A percentile compares a stretch with the other conserved stretches of the same genome.
Conservation (phyloP, 257 asterid species). For the Voacanga thouarsii region DNA sequence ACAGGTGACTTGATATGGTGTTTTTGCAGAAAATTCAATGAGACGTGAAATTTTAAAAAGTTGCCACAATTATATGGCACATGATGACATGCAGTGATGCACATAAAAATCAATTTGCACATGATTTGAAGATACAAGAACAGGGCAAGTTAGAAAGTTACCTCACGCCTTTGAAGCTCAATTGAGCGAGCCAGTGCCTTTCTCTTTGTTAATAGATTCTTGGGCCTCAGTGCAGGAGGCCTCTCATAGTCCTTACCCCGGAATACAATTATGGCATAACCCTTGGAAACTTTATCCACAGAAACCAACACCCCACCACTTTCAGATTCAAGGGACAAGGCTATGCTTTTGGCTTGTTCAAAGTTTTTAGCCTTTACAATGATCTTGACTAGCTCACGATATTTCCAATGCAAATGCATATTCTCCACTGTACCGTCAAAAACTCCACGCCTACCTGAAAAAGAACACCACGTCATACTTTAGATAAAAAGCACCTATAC, state of each 20-base stretch:
- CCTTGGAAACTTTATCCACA: slow-evolving; percentile 89
- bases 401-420: slow-evolving; percentile 99
- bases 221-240: slow-evolving; percentile 73
- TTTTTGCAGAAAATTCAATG: neutral
- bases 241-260: slow-evolving; percentile 84
- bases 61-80: neutral
- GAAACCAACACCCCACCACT: slow-evolving; percentile 94
- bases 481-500: neutral
- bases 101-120: neutral
- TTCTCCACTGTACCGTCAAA: slow-evolving; percentile 97
- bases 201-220: slow-evolving; percentile 86
- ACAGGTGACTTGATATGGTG: neutral
- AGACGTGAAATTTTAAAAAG: neutral
- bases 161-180: slow-evolving; percentile 95
- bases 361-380: slow-evolving; percentile 69
- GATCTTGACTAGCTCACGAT: slow-evolving; percentile 84
- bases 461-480: slow-evolving; percentile 17
- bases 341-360: slow-evolving; percentile 73
- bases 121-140: neutral
- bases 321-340: slow-evolving; percentile 91
- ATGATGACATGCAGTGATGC: neutral
- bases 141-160: slow-evolving; percentile 21
- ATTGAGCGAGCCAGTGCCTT: slow-evolving; percentile 96
- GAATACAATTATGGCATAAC: slow-evolving; percentile 81
- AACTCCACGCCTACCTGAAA: slow-evolving; percentile 96